Base-by-base conservation (phyloP, 106 monocot species). In the Gastrodia elata region DNA sequence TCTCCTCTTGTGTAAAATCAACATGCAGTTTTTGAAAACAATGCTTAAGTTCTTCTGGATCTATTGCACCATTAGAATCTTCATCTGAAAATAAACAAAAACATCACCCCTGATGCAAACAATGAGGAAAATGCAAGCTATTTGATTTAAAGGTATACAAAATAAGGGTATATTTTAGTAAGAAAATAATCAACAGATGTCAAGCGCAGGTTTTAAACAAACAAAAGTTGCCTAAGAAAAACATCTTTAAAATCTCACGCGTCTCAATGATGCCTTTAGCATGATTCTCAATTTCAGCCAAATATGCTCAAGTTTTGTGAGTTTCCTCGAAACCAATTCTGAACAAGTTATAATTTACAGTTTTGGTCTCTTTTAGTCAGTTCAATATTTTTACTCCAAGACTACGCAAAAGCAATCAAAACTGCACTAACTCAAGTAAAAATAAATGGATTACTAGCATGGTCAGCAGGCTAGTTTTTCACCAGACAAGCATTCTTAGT, bases 41-140 rank as follows among this genome's bases (percentile, higher is more conserved):
- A 74, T 44, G 78, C 49, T 88, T 87, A 39, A 96, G 80, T 79
- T 96, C 96, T 75, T 79, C 84, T 34, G 61, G 91, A 74, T 96
- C 96, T 40, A 96, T 90, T 44, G 80, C 67, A 64, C 92, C 87
- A 84, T 92, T 96, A 36, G 91, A 89, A 76, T 96, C 96, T 82
- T 96, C 87, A 73, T 96, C 96, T 96, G 81, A 11, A 77, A 69
- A 69, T 11, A 39, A 69, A 39, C 24, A 7, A 20, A 38, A n/a
- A 37, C 5, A 32, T 13, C 61, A 32, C 32, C 32, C 10, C 28
- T 61, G 52, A 22, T 5, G 7, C 52, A 5, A 22, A 22, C 9
- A 10, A 28, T 61, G 61, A 61, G 30, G 32, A 61, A 61, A 30
- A 32, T 0, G 9, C 32, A 32, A 61, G 32, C 14, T 61, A 32